Evolutionary conservation across 108 stramenopile genomes (phyloP).

Genomic region (Skeletonema marinoi): DNA sequence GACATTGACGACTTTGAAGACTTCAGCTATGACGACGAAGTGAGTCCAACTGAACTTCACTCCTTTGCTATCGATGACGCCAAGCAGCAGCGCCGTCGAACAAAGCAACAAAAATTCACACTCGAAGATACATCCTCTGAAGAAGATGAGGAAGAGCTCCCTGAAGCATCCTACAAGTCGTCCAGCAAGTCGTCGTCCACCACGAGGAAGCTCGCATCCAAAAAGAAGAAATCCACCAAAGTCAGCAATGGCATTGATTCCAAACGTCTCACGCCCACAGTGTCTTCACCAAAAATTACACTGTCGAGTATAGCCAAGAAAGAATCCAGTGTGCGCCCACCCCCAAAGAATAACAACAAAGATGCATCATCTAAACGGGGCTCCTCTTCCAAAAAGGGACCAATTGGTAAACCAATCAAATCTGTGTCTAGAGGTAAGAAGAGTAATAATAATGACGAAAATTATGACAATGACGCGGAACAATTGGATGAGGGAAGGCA

Average conservation of each 20-base stretch:
- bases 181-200: not conserved
- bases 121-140: not conserved
- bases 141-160: not conserved
- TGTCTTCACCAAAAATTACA: not conserved
- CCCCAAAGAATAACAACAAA: not conserved
- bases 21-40: not conserved
- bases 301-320: not conserved
- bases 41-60: not conserved
- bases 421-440: not conserved
- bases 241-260: not conserved
- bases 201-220: not conserved
- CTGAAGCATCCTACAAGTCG: not conserved
- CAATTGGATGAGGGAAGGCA: not conserved
- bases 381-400: not conserved
- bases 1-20: not conserved
- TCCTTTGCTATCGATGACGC: not conserved
- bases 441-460: not conserved
- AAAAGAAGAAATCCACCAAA: not conserved
- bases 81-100: not conserved
- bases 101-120: not conserved
- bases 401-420: not conserved
- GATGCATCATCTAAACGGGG: not conserved
- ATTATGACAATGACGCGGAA: slow-evolving; percentile 3
- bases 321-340: not conserved
- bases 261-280: not conserved